Evolutionary conservation across 106 monocot species (phyloP).

Genomic region (Amphibolis antarctica): DNA sequence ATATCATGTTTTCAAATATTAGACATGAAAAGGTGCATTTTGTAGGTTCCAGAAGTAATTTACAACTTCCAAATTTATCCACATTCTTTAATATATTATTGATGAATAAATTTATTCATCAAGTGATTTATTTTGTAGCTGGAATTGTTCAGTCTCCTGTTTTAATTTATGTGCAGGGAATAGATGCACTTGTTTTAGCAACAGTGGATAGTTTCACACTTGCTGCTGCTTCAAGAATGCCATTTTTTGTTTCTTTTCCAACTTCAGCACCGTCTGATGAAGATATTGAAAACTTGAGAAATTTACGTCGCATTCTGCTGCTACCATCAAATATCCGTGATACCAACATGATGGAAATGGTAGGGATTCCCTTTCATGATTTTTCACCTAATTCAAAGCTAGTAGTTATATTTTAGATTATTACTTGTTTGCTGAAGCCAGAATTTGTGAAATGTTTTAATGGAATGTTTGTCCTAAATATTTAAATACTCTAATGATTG

Average conservation of each 20-base stretch:
- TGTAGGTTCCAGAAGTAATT: no score
- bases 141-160: not conserved
- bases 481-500: no score
- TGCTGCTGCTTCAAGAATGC: slow-evolving; percentile 50
- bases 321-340: slow-evolving; percentile 52
- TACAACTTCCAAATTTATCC: no score
- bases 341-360: slow-evolving; percentile 24
- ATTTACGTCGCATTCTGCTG: slow-evolving; percentile 50
- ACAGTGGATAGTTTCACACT: slow-evolving; percentile 40
- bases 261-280: slow-evolving; percentile 40
- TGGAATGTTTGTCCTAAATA: no score
- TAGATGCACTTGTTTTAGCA: slow-evolving; percentile 84
- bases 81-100: no score
- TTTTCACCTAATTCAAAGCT: not conserved
- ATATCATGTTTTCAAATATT: no score
- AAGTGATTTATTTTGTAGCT: no score
- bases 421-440: no score
- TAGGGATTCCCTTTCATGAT: slow-evolving; percentile 20
- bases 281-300: slow-evolving; percentile 71
- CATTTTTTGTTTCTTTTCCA: slow-evolving; percentile 27
- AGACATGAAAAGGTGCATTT: no score
- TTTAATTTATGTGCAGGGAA: slow-evolving; percentile 37
- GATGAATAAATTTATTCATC: no score
- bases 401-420: not conserved
- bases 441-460: no score